Evolutionary conservation across 164 flowering plant species (phyloP), one percentile per base, ranked within the genome.

Genomic region (Kalanchoe fedtschenkoi): DNA sequence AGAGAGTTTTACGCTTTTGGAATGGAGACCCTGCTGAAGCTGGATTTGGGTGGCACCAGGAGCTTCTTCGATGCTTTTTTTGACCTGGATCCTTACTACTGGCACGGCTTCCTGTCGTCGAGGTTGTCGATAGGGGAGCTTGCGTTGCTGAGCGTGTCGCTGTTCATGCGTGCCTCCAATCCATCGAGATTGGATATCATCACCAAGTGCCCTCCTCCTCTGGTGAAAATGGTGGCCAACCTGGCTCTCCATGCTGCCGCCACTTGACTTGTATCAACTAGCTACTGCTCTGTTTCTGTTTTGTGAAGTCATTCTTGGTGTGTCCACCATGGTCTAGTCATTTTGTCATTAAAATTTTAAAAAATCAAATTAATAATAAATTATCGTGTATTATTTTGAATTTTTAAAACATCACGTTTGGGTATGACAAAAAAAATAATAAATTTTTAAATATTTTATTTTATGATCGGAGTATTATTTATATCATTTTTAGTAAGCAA

Each of bases 61-160:
- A 69, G 81, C n/a, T 85, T 89, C 58, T 83, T 85, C 66, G 83
- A 87, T 67, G 91, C 84, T 4, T 89, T 89, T 71, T 82, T 89
- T 68, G 84, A 81, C 68, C 71, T 83, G 61, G 77, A 82, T 63
- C 87, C 87, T 70, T 60, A 68, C 22, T 74, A 78, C 26, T 87
- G 88, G 89, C 79, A 84, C 1, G 91, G 91, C 5, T 86, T 81
- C 57, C 71, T 86, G 26, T 80, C 91, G 0, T 80, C 85, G 0
- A 70, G 76, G 29, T 70, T 80, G 68, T 60, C 70, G 14, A 21
- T 78, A 17, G 38, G 44, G 34, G 91, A 87, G 79, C 88, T 89
- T 60, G 74, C 65, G 41, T 28, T 57, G 70, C 42, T 89, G 34
- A 73, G 85, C 54, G 21, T 85, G 2, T 77, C 78, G 24, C 62